Conservation (phyloP, 352 stramenopile species). For the Phytophthora hibernalis region DNA sequence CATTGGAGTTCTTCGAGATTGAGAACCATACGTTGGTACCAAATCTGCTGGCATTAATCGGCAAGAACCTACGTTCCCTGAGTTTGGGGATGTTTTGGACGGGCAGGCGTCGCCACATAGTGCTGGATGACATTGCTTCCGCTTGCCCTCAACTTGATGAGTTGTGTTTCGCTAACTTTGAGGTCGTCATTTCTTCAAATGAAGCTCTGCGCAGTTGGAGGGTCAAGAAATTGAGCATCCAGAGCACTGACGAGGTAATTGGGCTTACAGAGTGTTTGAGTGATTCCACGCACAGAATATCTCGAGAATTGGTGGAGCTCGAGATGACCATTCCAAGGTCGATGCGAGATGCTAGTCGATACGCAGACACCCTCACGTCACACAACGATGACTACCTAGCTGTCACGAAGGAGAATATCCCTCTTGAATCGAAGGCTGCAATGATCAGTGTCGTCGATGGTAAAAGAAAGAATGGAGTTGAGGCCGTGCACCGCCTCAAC, state of each 20-base stretch:
- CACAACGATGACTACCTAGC: slow-evolving; percentile 15
- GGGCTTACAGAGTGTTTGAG: slow-evolving; percentile 12
- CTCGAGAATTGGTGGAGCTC: slow-evolving; percentile 11
- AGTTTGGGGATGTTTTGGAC: slow-evolving; percentile 21
- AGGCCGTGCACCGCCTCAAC: not conserved
- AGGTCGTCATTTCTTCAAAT: not conserved
- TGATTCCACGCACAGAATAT: slow-evolving; percentile 4
- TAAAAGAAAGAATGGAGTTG: not conserved
- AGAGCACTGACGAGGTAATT: not conserved
- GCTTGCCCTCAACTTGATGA: slow-evolving; percentile 15
- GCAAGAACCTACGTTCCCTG: slow-evolving; percentile 12
- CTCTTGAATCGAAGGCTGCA: slow-evolving; percentile 6
- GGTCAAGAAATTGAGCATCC: slow-evolving; percentile 18
- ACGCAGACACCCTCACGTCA: not conserved
- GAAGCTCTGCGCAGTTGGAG: slow-evolving; percentile 5
- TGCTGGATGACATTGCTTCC: slow-evolving; percentile 4
- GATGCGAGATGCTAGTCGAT: not conserved
- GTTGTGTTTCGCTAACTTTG: slow-evolving; percentile 5
- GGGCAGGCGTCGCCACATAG: not conserved
- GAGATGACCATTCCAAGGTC: slow-evolving; percentile 11
- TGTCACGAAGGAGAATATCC: slow-evolving; percentile 10
- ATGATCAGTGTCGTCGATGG: slow-evolving; percentile 17
- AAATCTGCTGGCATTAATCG: slow-evolving; percentile 5
- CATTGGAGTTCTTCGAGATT: slow-evolving; percentile 17
- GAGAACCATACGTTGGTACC: slow-evolving; percentile 3